These are phyloP conservation scores for Pichia sp. DNA, from an alignment of 1,139 yeast species.

Conservation along the genomic window DNA sequence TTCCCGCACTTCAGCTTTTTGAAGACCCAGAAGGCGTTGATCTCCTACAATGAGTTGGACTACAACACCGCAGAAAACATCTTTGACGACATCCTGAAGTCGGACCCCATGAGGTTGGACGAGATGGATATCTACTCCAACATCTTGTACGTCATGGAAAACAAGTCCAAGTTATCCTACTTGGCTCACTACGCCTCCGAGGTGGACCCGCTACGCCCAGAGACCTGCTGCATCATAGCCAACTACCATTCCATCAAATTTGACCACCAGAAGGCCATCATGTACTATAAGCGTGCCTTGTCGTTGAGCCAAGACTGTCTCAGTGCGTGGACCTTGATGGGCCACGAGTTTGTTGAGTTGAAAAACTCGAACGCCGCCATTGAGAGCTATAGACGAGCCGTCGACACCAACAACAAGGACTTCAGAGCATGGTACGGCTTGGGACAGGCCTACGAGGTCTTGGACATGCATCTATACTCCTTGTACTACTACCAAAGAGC, in stretches of 20 bases:
- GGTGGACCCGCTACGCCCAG: constrained; percentile 86
- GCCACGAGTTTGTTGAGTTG: constrained; percentile 95
- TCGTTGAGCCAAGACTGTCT: constrained; percentile 75
- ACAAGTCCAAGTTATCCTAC: constrained; percentile 75
- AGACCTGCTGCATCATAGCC: constrained; percentile 91
- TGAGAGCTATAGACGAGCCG: constrained; percentile 90
- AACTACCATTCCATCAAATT: constrained; percentile 88
- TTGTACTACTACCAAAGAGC: constrained; percentile 90
- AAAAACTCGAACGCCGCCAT: constrained; percentile 97
- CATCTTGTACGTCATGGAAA: constrained; percentile 90
- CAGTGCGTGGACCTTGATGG: constrained; percentile 98
- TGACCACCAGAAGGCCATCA: constrained; percentile 92
- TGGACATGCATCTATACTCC: constrained; percentile 93
- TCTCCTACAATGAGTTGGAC: constrained; percentile 76
- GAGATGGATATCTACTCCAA: constrained; percentile 91
- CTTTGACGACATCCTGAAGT: constrained; percentile 67
- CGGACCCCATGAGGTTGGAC: constrained; percentile 86
- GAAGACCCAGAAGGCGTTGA: constrained; percentile 73
- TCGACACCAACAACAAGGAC: constrained; percentile 82
- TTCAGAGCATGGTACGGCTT: constrained; percentile 98
- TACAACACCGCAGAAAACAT: constrained; percentile 73
- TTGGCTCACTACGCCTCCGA: constrained; percentile 81
- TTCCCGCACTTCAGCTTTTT: constrained; percentile 75
- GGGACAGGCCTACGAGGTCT: constrained; percentile 96
- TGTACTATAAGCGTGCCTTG: constrained; percentile 87